Evolutionary conservation across 23 red algal genomes (phyloP), one percentile per base, ranked within the genome.

Genomic region (Agarophyton chilense): DNA sequence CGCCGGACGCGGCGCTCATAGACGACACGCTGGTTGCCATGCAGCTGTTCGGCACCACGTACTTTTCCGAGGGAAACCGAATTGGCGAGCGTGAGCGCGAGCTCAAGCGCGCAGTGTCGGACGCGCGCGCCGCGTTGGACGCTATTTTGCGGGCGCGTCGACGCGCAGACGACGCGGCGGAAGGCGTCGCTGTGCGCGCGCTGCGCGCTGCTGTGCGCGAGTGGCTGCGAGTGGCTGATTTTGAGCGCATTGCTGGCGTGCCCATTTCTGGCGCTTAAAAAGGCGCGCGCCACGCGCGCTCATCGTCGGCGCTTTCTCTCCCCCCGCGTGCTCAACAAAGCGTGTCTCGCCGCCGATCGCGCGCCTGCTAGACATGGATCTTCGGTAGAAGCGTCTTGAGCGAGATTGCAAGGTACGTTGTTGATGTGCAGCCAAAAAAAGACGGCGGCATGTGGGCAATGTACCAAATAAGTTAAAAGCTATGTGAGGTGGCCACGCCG

Each of bases 31-130:
- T 46, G 47, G 46, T 67, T 10, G 90, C 90, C 21, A 61, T 84
- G 49, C 25, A 17, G 14, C 60, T 93, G 0, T 93, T 93, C 49
- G 66, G 79, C 44, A 84, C 90, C 36, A 78, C 90, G 32, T 93
- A 78, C 67, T 93, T 86, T 53, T 72, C 79, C 14, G 90, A 93
- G 73, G 90, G 90, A 4, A 93, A 93, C 52, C 79, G 81, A 17
- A 78, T 93, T 29, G 42, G 79, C 32, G 72, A 52, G 40, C 54
- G 38, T 32, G 90, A 93, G 54, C 65, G 81, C 36, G 81, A 22
- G 12, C 53, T 93, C 18, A 18, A 16, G 1, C 42, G 63, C 9
- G 45, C 28, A 1, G 87, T 80, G 35, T 42, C 36, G 11, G 54
- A 16, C 35, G 61, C 54, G 0, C 18, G 25, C 1, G 53, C 21